Base-by-base conservation (phyloP, 257 asterid genomes). In the Jasminum sambac region DNA sequence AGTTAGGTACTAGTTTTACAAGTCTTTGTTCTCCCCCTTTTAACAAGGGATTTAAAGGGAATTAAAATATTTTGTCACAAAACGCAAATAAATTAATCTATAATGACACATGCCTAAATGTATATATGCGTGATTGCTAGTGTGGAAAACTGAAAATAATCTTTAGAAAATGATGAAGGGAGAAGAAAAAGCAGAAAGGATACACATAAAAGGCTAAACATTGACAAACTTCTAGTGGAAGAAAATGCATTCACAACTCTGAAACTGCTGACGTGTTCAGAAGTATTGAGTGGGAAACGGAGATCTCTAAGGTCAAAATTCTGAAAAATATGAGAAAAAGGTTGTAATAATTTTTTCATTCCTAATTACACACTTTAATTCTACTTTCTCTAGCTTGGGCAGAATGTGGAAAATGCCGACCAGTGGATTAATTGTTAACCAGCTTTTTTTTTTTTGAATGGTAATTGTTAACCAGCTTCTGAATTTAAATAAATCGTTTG, bases 151-250 rank as follows among this genome's bases (percentile, higher is more conserved):
- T 46, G 23, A 7, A 46, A 46, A 46, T 46, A 46, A 46, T 7
- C 23, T 46, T 46, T 16, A 46, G 55, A 16, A 44, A 44, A 16
- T 0, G 23, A 5, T 13, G n/a, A 46, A 46, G 23, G 23, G 57
- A 46, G 57, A 44, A 14, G 55, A 46, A 46, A 46, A 46, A 1
- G 57, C 57, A 16, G n/a, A 9, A 46, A 46, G 60, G 24, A 76
- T 68, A 63, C 78, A 81, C 75, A 72, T 42, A 72, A 75, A 78
- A 69, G 72, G 83, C 81, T 72, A 73, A 76, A 81, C 86, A 81
- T 55, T 57, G 72, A 73, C 42, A 42, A 74, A 70, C 43, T 78
- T 67, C 69, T n/a, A 74, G 76, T 73, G 19, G 38, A 69, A 70
- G 70, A 78, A 82, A 75, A 43, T 76, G 74, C 76, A 30, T 76